Conservation (phyloP, 2,329 filamentous ascomycete genomes). For the Balansia obtecta region DNA sequence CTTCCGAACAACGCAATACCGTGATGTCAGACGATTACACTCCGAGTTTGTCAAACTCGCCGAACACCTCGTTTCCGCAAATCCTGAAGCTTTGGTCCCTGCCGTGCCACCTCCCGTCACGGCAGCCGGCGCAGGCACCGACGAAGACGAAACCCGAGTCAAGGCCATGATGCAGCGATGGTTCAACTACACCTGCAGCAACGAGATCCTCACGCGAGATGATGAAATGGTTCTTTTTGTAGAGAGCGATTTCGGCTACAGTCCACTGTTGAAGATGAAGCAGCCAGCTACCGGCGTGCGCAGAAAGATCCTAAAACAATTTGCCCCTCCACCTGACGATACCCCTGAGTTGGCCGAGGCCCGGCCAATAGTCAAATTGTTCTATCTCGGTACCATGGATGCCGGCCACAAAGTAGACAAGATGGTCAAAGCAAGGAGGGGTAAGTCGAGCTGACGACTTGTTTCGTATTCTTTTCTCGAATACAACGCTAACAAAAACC, state of each 20-base stretch:
- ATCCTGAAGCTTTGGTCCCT: slow-evolving; percentile 87
- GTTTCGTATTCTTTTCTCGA: neutral
- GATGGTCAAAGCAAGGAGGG: slow-evolving; percentile 81
- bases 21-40: slow-evolving; percentile 89
- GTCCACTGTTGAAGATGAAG: slow-evolving; percentile 86
- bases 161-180: slow-evolving; percentile 86
- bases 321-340: slow-evolving; percentile 92
- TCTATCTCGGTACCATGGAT: slow-evolving; percentile 93
- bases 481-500: neutral
- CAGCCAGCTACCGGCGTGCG: slow-evolving; percentile 93
- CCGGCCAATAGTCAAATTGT: slow-evolving; percentile 82
- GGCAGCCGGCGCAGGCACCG: slow-evolving; percentile 86
- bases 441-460: slow-evolving; percentile 33
- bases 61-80: slow-evolving; percentile 92
- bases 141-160: slow-evolving; percentile 84
- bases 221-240: slow-evolving; percentile 97
- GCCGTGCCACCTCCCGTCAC: slow-evolving; percentile 92
- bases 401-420: slow-evolving; percentile 94
- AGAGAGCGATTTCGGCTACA: slow-evolving; percentile 98
- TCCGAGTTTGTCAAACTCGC: slow-evolving; percentile 95
- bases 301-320: slow-evolving; percentile 93
- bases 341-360: slow-evolving; percentile 88
- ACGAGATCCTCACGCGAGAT: slow-evolving; percentile 85
- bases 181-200: slow-evolving; percentile 87
- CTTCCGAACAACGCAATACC: slow-evolving; percentile 95